These are phyloP conservation scores for Saccharomyces cerevisiae DNA, from an alignment of 805 yeast species.

Conservation along the genomic window DNA sequence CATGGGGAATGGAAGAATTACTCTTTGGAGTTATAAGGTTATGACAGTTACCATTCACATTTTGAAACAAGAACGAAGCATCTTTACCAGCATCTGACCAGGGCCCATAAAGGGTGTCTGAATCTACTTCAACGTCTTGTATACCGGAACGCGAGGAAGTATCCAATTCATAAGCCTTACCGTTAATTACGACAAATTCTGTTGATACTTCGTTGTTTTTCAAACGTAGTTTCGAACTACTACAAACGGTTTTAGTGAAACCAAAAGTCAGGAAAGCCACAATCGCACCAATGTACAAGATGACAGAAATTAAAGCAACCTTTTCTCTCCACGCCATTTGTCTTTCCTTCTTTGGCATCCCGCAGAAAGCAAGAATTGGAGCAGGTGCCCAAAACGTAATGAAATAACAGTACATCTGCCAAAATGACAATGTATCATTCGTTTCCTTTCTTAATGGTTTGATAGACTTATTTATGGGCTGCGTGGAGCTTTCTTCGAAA, in stretches of 20 bases:
- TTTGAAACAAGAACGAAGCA: slow-evolving; percentile 78
- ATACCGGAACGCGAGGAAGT: slow-evolving; percentile 73
- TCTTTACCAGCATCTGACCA: slow-evolving; percentile 81
- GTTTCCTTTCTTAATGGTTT: slow-evolving; percentile 3
- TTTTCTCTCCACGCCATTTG: slow-evolving; percentile 98
- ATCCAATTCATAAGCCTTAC: slow-evolving; percentile 67
- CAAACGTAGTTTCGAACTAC: slow-evolving; percentile 39
- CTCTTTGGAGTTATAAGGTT: slow-evolving; percentile 63
- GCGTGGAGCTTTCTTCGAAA: neutral
- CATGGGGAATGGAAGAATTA: slow-evolving; percentile 62
- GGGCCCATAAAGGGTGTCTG: slow-evolving; percentile 79
- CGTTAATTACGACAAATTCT: slow-evolving; percentile 68
- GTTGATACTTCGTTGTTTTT: slow-evolving; percentile 49
- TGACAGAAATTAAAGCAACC: slow-evolving; percentile 72
- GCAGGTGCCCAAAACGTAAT: slow-evolving; percentile 92
- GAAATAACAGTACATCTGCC: slow-evolving; percentile 74
- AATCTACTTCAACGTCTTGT: slow-evolving; percentile 61
- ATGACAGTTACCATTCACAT: slow-evolving; percentile 85
- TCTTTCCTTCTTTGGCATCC: slow-evolving; percentile 69
- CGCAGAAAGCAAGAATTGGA: slow-evolving; percentile 48
- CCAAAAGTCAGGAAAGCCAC: slow-evolving; percentile 90
- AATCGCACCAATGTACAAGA: slow-evolving; percentile 61
- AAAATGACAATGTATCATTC: slow-evolving; percentile 25
- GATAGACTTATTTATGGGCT: neutral
- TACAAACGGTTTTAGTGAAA: slow-evolving; percentile 75